These are phyloP conservation scores for Coprinellus micaceus DNA, from an alignment of 768 basidiomycete species.

Conservation along the genomic window DNA sequence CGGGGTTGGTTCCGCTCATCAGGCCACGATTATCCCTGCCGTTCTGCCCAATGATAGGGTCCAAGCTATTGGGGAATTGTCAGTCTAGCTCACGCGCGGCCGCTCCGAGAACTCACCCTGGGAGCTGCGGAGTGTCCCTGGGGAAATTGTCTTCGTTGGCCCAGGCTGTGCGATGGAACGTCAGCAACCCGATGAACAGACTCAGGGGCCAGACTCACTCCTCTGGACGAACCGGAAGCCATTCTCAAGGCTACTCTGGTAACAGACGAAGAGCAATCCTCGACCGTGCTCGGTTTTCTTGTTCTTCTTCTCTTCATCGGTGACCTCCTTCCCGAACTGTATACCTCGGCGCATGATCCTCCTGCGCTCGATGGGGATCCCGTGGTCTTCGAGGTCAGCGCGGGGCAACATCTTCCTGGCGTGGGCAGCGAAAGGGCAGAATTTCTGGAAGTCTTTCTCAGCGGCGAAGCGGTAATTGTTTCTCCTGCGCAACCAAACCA, in stretches of 20 bases:
- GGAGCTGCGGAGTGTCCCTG: constrained; percentile 22
- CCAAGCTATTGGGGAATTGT: constrained; percentile 30
- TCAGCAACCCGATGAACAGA: not conserved
- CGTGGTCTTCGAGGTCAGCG: constrained; percentile 34
- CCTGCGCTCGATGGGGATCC: constrained; percentile 22
- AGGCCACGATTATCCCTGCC: constrained; percentile 8
- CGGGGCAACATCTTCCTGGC: constrained; percentile 46
- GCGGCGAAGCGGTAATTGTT: constrained; percentile 41
- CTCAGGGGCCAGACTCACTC: constrained; percentile 22
- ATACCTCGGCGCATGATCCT: constrained; percentile 48
- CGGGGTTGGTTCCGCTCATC: constrained; percentile 31
- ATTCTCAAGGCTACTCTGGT: constrained; percentile 37
- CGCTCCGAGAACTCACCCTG: constrained; percentile 29
- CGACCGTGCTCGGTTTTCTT: constrained; percentile 44
- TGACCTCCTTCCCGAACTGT: constrained; percentile 53
- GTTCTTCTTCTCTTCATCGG: constrained; percentile 29
- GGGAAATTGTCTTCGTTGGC: constrained; percentile 36
- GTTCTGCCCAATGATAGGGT: constrained; percentile 43
- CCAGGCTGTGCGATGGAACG: constrained; percentile 27
- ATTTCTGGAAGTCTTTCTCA: constrained; percentile 30
- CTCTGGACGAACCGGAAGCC: constrained; percentile 43
- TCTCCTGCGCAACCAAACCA: constrained; percentile 25
- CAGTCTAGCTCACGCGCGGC: not conserved
- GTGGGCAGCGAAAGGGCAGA: constrained; percentile 48
- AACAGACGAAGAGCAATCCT: constrained; percentile 43